Conservation (phyloP, 2,329 filamentous ascomycete species). For the Aspergillus brunneoviolaceus region DNA sequence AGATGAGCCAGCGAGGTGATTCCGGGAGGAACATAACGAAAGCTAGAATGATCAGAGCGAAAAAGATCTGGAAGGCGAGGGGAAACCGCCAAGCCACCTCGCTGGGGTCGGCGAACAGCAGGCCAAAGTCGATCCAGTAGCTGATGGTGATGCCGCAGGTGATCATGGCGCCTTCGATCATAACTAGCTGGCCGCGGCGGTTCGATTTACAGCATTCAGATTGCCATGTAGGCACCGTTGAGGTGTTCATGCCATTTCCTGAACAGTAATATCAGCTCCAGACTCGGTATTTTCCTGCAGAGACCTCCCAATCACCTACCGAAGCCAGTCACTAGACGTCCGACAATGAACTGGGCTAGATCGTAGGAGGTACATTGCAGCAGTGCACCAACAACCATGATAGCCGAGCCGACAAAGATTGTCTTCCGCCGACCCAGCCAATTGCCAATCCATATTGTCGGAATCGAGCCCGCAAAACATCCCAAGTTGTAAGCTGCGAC, state of each 20-base stretch:
- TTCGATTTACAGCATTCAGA: constrained; percentile 54
- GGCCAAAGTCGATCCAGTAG: constrained; percentile 54
- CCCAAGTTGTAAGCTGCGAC: constrained; percentile 50
- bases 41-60: constrained; percentile 52
- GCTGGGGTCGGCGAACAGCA: constrained; percentile 52
- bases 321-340: constrained; percentile 53
- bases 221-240: constrained; percentile 54
- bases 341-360: constrained; percentile 52
- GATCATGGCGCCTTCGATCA: constrained; percentile 54
- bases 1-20: constrained; percentile 58
- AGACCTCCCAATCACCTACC: constrained; percentile 30
- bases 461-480: constrained; percentile 52
- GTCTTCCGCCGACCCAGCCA: constrained; percentile 52
- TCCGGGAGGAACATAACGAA: constrained; percentile 55
- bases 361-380: constrained; percentile 50
- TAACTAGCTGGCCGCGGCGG: constrained; percentile 52
- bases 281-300: too few species aligned
- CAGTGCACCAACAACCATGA: constrained; percentile 52
- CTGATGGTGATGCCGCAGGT: constrained; percentile 52
- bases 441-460: constrained; percentile 54
- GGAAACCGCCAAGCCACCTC: constrained; percentile 57
- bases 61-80: constrained; percentile 58
- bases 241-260: constrained; percentile 52
- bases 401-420: constrained; percentile 50
- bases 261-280: neutral